These are phyloP conservation scores for Candida tibetensis DNA, from an alignment of 805 yeast species.

Conservation along the genomic window DNA sequence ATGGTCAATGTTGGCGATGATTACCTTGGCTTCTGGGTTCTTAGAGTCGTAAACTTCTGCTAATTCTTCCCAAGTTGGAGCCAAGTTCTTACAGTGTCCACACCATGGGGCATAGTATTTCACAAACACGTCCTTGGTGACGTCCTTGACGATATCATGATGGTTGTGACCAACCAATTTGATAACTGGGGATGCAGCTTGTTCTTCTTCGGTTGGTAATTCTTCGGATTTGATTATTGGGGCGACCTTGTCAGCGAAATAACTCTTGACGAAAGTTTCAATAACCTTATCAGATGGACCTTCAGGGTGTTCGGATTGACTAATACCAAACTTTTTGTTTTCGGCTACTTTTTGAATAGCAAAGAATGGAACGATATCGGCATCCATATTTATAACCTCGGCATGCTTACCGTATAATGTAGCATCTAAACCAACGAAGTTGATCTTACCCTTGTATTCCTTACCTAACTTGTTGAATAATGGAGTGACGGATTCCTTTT, in stretches of 20 bases:
- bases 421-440: conserved; percentile 89
- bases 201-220: conserved; percentile 78
- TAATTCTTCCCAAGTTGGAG: conserved; percentile 84
- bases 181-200: conserved; percentile 52
- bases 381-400: conserved; percentile 75
- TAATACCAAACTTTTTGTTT: conserved; percentile 75
- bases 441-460: conserved; percentile 72
- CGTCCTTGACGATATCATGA: conserved; percentile 59
- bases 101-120: conserved; percentile 98
- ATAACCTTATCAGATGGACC: conserved; percentile 48
- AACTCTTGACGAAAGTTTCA: conserved; percentile 60
- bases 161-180: conserved; percentile 84
- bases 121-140: conserved; percentile 68
- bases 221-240: conserved; percentile 84
- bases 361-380: conserved; percentile 79
- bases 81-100: conserved; percentile 91
- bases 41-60: conserved; percentile 64
- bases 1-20: conserved; percentile 86
- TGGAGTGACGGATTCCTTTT: conserved; percentile 55
- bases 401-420: conserved; percentile 80
- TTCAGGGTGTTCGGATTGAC: conserved; percentile 54
- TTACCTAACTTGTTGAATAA: conserved; percentile 64
- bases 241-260: conserved; percentile 58
- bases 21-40: conserved; percentile 48
- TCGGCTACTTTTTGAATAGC: conserved; percentile 71